Evolutionary conservation across 495 filamentous ascomycete species (phyloP).

Genomic region (Aspergillus cavernicola): DNA sequence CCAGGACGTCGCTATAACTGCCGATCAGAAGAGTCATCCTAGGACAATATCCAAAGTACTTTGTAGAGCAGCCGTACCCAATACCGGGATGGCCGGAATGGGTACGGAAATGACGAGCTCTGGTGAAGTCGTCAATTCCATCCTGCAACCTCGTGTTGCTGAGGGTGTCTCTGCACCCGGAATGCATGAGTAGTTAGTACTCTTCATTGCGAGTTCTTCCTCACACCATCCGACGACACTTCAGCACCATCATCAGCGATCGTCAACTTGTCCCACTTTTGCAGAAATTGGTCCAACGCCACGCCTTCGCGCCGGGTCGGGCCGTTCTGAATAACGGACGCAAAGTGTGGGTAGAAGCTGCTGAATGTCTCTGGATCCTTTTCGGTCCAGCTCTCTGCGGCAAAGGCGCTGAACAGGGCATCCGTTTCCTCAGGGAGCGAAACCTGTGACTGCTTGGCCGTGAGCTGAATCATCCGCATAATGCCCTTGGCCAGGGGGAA

Average conservation of each 20-base stretch:
- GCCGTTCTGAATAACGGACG: conserved; percentile 13
- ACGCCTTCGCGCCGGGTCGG: conserved; percentile 5
- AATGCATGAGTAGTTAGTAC: too few species aligned
- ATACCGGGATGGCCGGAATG: too few species aligned
- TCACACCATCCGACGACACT: not conserved
- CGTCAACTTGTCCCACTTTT: conserved; percentile 27
- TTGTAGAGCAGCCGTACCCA: too few species aligned
- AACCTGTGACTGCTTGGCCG: conserved; percentile 25
- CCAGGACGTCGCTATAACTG: not conserved
- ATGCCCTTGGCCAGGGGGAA: conserved; percentile 32
- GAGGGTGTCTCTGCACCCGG: too few species aligned
- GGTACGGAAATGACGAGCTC: too few species aligned
- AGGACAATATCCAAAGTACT: too few species aligned
- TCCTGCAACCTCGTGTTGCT: too few species aligned
- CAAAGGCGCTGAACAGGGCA: conserved; percentile 28
- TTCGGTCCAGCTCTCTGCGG: conserved; percentile 19
- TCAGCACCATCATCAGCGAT: conserved; percentile 6
- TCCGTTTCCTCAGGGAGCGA: conserved; percentile 27
- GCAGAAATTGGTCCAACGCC: conserved; percentile 26
- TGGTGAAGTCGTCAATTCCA: too few species aligned
- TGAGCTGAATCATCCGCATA: conserved; percentile 32
- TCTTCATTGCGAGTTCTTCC: too few species aligned
- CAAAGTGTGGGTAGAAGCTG: conserved; percentile 34
- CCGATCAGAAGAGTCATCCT: too few species aligned
- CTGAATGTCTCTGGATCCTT: conserved; percentile 24